Evolutionary conservation across 1,139 yeast species (phyloP).

Genomic region (Scheffersomyces titani): DNA sequence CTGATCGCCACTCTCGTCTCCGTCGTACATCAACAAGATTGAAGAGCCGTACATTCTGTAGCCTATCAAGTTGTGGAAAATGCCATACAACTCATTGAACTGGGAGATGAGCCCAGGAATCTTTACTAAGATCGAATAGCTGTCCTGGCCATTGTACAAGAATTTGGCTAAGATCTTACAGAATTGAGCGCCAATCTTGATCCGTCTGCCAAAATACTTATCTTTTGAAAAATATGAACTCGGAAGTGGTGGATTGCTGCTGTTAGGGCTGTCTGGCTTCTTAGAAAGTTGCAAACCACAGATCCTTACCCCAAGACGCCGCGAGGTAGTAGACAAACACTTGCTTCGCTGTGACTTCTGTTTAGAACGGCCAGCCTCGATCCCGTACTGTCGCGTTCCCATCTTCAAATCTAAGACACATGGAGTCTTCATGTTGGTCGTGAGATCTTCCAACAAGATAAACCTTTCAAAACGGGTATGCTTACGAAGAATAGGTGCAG

Average conservation of each 20-base stretch:
- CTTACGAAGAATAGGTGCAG: slow-evolving; percentile 26
- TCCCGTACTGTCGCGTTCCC: slow-evolving; percentile 99
- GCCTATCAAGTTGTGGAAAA: slow-evolving; percentile 62
- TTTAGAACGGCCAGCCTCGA: slow-evolving; percentile 76
- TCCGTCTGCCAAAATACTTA: slow-evolving; percentile 87
- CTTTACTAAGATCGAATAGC: slow-evolving; percentile 63
- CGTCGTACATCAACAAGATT: slow-evolving; percentile 85
- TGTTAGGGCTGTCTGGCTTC: slow-evolving; percentile 17
- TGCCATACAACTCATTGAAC: slow-evolving; percentile 55
- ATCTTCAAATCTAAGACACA: slow-evolving; percentile 93
- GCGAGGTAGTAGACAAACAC: slow-evolving; percentile 79
- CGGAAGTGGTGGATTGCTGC: slow-evolving; percentile 5
- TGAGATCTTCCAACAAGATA: slow-evolving; percentile 87
- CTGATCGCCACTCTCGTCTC: slow-evolving; percentile 28
- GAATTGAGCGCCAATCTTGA: slow-evolving; percentile 76
- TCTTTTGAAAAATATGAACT: slow-evolving; percentile 65
- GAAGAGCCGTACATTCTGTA: slow-evolving; percentile 93
- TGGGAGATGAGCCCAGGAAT: slow-evolving; percentile 67
- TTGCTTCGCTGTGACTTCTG: slow-evolving; percentile 79
- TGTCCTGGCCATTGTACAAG: slow-evolving; percentile 69
- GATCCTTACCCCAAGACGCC: slow-evolving; percentile 82
- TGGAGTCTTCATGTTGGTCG: slow-evolving; percentile 78
- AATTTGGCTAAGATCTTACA: slow-evolving; percentile 72
- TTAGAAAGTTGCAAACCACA: slow-evolving; percentile 78
- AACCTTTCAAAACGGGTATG: slow-evolving; percentile 71